Percentiles rank a stretch among this genome's conserved stretches.
Evolutionary conservation across 768 basidiomycete species (phyloP).

Genomic region (Cystobasidium ongulense): DNA sequence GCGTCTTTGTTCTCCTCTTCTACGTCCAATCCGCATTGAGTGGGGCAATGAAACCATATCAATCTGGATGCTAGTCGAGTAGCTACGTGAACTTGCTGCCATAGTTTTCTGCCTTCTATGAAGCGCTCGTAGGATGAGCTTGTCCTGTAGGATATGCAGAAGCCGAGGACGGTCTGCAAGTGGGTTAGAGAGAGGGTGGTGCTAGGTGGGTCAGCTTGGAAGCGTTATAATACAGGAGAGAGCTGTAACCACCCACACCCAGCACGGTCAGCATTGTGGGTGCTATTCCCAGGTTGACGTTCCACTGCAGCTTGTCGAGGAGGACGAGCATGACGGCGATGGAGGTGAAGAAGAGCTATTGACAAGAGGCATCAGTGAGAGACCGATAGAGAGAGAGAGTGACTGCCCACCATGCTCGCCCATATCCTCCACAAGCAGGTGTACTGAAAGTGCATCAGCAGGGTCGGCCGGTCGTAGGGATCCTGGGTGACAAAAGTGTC

Average conservation of each 20-base stretch:
- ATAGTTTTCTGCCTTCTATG: slow-evolving; percentile 23
- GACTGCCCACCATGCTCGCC: slow-evolving; percentile 7
- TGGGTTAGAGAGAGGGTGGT: neutral
- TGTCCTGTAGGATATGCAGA: slow-evolving; percentile 16
- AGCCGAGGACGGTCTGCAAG: slow-evolving; percentile 1
- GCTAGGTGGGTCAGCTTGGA: neutral
- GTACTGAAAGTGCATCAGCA: neutral
- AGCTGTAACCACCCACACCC: slow-evolving; percentile 5
- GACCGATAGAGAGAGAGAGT: neutral
- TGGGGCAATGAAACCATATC: slow-evolving; percentile 25
- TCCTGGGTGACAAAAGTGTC: neutral
- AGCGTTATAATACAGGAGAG: too few relatives aligned
- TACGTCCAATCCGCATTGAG: neutral
- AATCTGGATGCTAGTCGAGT: neutral
- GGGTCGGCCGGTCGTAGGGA: neutral
- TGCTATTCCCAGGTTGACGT: slow-evolving; percentile 15
- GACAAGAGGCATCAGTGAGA: neutral
- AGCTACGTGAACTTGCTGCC: slow-evolving; percentile 22
- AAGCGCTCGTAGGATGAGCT: slow-evolving; percentile 12
- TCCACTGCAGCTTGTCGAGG: neutral
- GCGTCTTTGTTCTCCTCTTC: slow-evolving; percentile 14
- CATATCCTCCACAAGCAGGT: slow-evolving; percentile 20
- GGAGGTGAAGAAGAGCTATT: slow-evolving; percentile 15
- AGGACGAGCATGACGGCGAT: slow-evolving; percentile 8
- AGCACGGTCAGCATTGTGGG: slow-evolving; percentile 28